Base-by-base conservation (phyloP, 805 yeast genomes). In the Torulaspora quercuum region DNA sequence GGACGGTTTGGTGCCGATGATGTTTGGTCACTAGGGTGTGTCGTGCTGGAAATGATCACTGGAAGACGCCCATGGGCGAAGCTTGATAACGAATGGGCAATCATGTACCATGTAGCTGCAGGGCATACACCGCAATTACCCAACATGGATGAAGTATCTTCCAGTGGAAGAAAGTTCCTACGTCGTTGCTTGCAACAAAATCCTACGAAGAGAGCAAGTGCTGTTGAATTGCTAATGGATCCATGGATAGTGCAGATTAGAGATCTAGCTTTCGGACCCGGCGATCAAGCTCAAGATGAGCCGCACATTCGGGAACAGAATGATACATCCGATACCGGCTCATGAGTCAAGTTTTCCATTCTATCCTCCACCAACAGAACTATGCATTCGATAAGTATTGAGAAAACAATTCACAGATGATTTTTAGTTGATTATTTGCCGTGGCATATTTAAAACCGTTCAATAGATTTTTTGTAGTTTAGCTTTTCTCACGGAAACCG, bases 31-130 rank as follows among this genome's bases (percentile, higher is more conserved):
- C 67, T 90, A 26, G 98, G 98, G 3, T 92, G 98, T 61, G 90
- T 95, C 61, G 83, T 92, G 2, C 61, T 90, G 29, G 97, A 92
- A 59, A 92, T 92, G 97, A 86, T 90, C 2, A 89, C 97, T 0
- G 98, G 98, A 9, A 71, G 88, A 47, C 71, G 95, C 41, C 98
- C 98, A 5, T 92, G 98, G 98, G 83, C 94, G 10, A 84, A 87
- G 59, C 68, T 88, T 43, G 98, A 92, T 54, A 92, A 92, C 55
- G 97, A 90, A 57, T 92, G 94, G 94, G 96, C 97, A 2, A 85
- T 92, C 34, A 90, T 92, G 97, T 92, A 89, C 55, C 96, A 87
- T 59, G 92, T 92, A 54, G 97, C 97, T 0, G 94, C 95, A 2
- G 95, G 96, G 1, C 92, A 86, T 56, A 70, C 77, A 41, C 98